Evolutionary conservation across 148 eudicot species (phyloP).

Genomic region (Spergularia bocconei): DNA sequence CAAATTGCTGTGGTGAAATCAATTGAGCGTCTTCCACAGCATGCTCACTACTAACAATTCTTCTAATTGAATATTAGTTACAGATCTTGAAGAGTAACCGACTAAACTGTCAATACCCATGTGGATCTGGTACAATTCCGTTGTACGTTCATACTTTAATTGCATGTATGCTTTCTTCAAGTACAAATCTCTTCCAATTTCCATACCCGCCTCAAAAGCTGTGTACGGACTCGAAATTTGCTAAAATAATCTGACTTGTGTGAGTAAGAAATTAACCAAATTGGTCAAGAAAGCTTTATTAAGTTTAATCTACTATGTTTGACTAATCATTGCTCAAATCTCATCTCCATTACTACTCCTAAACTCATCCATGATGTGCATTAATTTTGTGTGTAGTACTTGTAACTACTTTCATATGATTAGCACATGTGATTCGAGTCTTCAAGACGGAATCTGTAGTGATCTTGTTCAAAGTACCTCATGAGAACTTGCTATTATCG

Average conservation of each 20-base stretch:
- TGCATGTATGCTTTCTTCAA: too few species aligned
- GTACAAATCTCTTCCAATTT: background rate
- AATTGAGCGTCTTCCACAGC: background rate
- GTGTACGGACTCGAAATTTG: slow-evolving; percentile 12
- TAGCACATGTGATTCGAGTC: slow-evolving; percentile 11
- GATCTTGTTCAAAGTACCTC: too few species aligned
- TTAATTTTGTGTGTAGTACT: background rate
- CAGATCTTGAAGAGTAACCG: slow-evolving; percentile 13
- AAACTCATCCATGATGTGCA: background rate
- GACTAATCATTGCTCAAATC: slow-evolving; percentile 4
- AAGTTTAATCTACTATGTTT: slow-evolving; percentile 3
- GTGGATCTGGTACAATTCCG: slow-evolving; percentile 15
- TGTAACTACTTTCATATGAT: slow-evolving; percentile 6
- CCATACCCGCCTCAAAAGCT: slow-evolving; percentile 10
- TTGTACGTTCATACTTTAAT: slow-evolving; percentile 18
- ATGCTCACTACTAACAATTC: background rate
- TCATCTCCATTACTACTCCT: background rate
- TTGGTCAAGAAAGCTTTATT: background rate
- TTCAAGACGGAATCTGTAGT: background rate
- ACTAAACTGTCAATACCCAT: slow-evolving; percentile 27
- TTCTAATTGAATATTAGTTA: background rate
- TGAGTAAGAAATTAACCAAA: background rate
- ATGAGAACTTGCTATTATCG: too few species aligned
- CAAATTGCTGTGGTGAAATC: too few species aligned
- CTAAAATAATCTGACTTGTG: background rate